Evolutionary conservation across 495 filamentous ascomycete species (phyloP).

Genomic region (Xylaria acuta): DNA sequence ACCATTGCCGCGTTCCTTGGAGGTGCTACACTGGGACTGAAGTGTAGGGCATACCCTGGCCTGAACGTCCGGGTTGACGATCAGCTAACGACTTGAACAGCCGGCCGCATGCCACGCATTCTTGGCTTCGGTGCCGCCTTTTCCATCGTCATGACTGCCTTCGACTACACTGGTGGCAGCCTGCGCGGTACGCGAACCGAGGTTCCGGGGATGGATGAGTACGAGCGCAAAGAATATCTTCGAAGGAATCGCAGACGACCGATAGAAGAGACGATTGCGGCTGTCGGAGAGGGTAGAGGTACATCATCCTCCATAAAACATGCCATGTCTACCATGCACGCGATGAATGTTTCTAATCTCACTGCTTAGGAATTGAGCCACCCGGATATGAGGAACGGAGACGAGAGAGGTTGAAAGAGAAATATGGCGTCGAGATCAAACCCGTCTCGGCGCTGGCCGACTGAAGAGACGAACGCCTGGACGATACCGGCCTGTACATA

Average conservation of each 20-base stretch:
- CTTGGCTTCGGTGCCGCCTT: slow-evolving; percentile 75
- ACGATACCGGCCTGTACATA: slow-evolving; percentile 38
- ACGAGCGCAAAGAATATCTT: slow-evolving; percentile 75
- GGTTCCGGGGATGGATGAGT: slow-evolving; percentile 73
- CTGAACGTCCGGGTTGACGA: not conserved
- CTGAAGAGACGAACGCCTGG: slow-evolving; percentile 21
- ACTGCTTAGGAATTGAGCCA: slow-evolving; percentile 71
- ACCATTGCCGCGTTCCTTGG: slow-evolving; percentile 47
- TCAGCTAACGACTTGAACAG: slow-evolving; percentile 49
- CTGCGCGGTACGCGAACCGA: slow-evolving; percentile 57
- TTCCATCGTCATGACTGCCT: slow-evolving; percentile 69
- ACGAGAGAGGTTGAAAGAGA: slow-evolving; percentile 81
- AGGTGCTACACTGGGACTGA: slow-evolving; percentile 48
- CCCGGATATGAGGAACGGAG: slow-evolving; percentile 89
- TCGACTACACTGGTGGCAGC: slow-evolving; percentile 79
- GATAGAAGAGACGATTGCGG: slow-evolving; percentile 78
- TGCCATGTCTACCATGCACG: not conserved
- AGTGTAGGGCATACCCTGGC: slow-evolving; percentile 37
- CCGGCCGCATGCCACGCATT: slow-evolving; percentile 76
- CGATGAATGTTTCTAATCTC: slow-evolving; percentile 17
- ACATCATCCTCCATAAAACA: slow-evolving; percentile 34
- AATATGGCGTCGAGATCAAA: slow-evolving; percentile 85
- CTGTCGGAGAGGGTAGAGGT: slow-evolving; percentile 93
- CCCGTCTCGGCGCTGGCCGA: slow-evolving; percentile 48
- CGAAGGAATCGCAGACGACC: slow-evolving; percentile 77